A percentile compares a stretch with the other conserved stretches of the same genome.
phyloP scores from a whole-genome alignment of 176 grass and related monocot genomes.

The Rhynchospora tenuis region DNA sequence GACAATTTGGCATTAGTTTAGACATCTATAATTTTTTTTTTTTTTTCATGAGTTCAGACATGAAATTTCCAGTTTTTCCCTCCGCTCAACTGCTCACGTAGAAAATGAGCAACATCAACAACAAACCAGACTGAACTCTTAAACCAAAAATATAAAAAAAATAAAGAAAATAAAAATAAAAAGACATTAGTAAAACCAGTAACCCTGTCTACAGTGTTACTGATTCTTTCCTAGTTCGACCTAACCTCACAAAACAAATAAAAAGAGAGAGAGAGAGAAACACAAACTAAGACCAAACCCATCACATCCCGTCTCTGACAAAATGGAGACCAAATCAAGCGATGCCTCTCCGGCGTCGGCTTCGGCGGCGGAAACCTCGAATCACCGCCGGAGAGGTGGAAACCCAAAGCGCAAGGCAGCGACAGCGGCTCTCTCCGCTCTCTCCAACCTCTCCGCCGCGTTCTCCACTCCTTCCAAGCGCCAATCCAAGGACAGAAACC shows the following conservation, averaged over 20 bases:
- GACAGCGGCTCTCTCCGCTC: conserved; percentile 13
- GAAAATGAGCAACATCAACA: no score
- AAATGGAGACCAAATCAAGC: conserved; percentile 64
- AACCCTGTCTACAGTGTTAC: not conserved
- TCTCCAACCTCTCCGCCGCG: conserved; percentile 7
- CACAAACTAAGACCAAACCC: not conserved
- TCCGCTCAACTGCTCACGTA: no score
- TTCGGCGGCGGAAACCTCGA: conserved; percentile 26
- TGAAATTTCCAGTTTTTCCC: no score
- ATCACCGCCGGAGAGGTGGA: conserved; percentile 39
- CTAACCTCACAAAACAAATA: not conserved
- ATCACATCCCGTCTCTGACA: not conserved
- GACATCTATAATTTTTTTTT: no score
- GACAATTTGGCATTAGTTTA: no score
- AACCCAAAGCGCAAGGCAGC: conserved; percentile 75
- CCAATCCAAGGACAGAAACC: conserved; percentile 85
- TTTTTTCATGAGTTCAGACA: no score
- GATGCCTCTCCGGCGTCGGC: conserved; percentile 20
- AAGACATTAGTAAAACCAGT: no score
- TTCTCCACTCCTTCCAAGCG: conserved; percentile 68
- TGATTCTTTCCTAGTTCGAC: not conserved
- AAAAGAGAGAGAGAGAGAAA: not conserved
- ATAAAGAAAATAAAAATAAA: no score
- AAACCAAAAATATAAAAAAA: no score
- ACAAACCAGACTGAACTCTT: no score